phyloP scores from a whole-genome alignment of 2,329 filamentous ascomycete species.

The Aspergillus sp. region DNA sequence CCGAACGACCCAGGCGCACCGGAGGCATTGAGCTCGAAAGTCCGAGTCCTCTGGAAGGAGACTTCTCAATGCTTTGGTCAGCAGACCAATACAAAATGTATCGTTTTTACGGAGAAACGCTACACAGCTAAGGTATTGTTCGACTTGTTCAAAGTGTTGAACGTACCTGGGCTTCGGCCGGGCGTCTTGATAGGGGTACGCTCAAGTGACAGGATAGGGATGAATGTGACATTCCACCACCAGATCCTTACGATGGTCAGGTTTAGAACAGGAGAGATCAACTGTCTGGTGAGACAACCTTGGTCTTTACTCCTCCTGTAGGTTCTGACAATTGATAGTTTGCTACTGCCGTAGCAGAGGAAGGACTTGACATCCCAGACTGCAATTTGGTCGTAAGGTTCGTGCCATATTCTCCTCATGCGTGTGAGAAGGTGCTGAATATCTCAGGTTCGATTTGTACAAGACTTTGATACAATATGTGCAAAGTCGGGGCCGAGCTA shows the following conservation, averaged over 20 bases:
- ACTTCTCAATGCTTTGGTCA: conserved; percentile 63
- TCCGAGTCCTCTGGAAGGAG: conserved; percentile 59
- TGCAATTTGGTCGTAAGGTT: conserved; percentile 62
- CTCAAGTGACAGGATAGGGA: conserved; percentile 51
- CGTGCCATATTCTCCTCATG: background rate
- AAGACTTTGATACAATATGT: conserved; percentile 91
- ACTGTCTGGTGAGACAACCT: conserved; percentile 46
- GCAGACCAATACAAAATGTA: conserved; percentile 64
- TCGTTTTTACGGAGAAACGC: conserved; percentile 81
- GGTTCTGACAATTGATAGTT: conserved; percentile 40
- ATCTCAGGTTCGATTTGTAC: conserved; percentile 74
- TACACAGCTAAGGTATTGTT: conserved; percentile 72
- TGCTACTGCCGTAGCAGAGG: conserved; percentile 63
- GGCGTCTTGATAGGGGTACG: conserved; percentile 64
- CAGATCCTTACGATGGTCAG: conserved; percentile 72
- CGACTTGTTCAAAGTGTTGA: conserved; percentile 62
- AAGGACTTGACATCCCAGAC: conserved; percentile 64
- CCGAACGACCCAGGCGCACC: conserved; percentile 41
- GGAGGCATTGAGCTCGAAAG: conserved; percentile 67
- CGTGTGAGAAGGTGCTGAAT: conserved; percentile 8
- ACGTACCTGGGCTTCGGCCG: conserved; percentile 57
- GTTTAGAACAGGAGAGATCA: conserved; percentile 58
- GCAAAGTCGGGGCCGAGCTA: conserved; percentile 84
- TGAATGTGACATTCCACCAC: conserved; percentile 65
- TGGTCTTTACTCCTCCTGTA: background rate